Conservation (phyloP, 345 rosid species). For the Gossypium ekmanianum region DNA sequence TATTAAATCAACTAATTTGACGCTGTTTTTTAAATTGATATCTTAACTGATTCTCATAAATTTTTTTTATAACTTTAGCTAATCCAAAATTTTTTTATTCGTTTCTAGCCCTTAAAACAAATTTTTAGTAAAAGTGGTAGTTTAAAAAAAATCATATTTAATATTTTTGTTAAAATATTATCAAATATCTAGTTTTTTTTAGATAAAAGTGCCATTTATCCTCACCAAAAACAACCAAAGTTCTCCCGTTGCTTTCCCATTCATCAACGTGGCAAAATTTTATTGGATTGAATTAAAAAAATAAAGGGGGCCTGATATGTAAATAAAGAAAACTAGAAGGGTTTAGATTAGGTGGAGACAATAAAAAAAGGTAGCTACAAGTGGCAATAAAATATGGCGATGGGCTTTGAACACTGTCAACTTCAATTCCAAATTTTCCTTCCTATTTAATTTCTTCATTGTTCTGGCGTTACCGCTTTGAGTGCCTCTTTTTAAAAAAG, state of each 20-base stretch:
- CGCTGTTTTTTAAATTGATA: accelerated
- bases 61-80: too few species aligned
- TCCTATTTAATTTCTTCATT: background rate
- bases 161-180: too few species aligned
- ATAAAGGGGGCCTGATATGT: background rate
- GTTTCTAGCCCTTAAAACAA: too few species aligned
- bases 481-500: background rate
- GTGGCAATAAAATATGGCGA: conserved; percentile 10
- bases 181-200: too few species aligned
- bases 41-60: accelerated
- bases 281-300: background rate
- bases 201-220: too few species aligned
- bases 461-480: background rate
- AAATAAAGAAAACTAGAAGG: background rate
- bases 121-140: too few species aligned
- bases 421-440: background rate
- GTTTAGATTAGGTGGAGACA: background rate
- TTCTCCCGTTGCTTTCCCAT: too few species aligned
- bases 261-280: background rate
- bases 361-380: background rate
- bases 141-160: too few species aligned
- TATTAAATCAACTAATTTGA: too few species aligned
- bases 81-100: too few species aligned
- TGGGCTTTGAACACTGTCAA: background rate
- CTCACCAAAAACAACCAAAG: background rate